Evolutionary conservation across 208 protist genomes (phyloP).

Genomic region (Trypanosoma vivax): DNA sequence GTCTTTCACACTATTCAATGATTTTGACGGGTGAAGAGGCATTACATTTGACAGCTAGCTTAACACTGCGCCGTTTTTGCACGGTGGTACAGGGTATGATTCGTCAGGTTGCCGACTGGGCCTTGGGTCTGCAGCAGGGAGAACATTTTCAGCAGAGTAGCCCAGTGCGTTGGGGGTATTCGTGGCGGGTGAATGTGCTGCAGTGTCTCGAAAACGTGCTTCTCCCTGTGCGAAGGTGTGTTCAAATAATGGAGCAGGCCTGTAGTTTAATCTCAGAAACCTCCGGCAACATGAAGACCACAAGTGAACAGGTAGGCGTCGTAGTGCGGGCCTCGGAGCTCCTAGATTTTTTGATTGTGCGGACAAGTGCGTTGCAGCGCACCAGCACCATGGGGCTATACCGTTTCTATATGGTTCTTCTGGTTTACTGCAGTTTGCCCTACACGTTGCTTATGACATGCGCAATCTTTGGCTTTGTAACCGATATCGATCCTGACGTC

Average conservation of each 20-base stretch:
- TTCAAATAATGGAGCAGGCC: conserved; percentile 12
- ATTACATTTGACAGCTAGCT: conserved; percentile 23
- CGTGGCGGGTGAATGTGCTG: neutral
- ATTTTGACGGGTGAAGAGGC: conserved; percentile 21
- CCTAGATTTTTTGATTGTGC: conserved; percentile 69
- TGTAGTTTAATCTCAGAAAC: neutral
- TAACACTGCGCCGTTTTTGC: conserved; percentile 30
- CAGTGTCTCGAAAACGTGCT: conserved; percentile 4
- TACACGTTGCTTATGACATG: conserved; percentile 69
- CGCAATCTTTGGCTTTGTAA: conserved; percentile 67
- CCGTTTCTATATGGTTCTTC: conserved; percentile 66
- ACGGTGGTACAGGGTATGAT: conserved; percentile 25
- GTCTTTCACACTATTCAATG: conserved; percentile 11
- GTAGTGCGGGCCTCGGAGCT: conserved; percentile 17
- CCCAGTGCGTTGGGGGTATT: neutral
- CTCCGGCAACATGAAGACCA: neutral
- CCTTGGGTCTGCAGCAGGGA: conserved; percentile 34
- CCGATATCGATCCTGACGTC: conserved; percentile 40
- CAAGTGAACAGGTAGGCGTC: conserved; percentile 1
- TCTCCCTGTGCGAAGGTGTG: conserved; percentile 14
- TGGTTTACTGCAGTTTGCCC: conserved; percentile 70
- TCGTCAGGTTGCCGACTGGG: conserved; percentile 33
- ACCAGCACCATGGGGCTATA: conserved; percentile 64
- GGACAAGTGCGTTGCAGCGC: conserved; percentile 56
- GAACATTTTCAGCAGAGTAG: neutral